phyloP scores from a whole-genome alignment of 2,329 filamentous ascomycete species.

The Neofusicoccum umdonicola region DNA sequence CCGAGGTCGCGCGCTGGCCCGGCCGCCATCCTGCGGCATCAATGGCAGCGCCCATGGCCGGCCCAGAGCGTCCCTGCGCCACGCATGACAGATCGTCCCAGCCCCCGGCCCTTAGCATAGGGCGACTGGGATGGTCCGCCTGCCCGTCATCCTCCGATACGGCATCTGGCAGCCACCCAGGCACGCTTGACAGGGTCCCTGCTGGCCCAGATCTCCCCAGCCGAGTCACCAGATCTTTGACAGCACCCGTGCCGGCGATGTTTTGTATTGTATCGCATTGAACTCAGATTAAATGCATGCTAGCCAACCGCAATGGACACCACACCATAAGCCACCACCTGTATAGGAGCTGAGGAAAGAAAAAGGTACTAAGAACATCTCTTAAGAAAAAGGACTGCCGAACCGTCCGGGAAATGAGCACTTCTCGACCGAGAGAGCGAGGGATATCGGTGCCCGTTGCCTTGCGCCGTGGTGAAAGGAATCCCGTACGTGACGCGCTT shows the following conservation, averaged over 20 bases:
- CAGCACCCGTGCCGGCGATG: neutral
- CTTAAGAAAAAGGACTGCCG: slow-evolving; percentile 16
- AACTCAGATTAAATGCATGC: slow-evolving; percentile 17
- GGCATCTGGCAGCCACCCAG: neutral
- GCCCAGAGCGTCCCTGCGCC: slow-evolving; percentile 2
- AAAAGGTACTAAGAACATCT: slow-evolving; percentile 15
- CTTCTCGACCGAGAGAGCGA: slow-evolving; percentile 16
- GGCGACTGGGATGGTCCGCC: slow-evolving; percentile 1
- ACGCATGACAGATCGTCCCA: slow-evolving; percentile 7
- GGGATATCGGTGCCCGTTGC: slow-evolving; percentile 16
- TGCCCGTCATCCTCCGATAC: slow-evolving; percentile 5
- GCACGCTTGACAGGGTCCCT: neutral
- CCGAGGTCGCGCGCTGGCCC: slow-evolving; percentile 1
- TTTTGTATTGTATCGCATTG: slow-evolving; percentile 12
- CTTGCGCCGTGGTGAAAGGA: slow-evolving; percentile 15
- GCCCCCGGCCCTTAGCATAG: neutral
- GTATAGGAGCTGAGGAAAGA: slow-evolving; percentile 16
- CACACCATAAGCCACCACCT: slow-evolving; percentile 17
- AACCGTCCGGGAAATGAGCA: slow-evolving; percentile 15
- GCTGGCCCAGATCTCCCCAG: neutral
- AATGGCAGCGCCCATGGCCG: neutral
- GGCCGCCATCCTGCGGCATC: slow-evolving; percentile 3
- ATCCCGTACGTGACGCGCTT: slow-evolving; percentile 10
- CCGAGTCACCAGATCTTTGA: neutral
- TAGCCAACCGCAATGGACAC: slow-evolving; percentile 16